Evolutionary conservation across 345 rosid genomes (phyloP).

Genomic region (Salix koriyanagi): DNA sequence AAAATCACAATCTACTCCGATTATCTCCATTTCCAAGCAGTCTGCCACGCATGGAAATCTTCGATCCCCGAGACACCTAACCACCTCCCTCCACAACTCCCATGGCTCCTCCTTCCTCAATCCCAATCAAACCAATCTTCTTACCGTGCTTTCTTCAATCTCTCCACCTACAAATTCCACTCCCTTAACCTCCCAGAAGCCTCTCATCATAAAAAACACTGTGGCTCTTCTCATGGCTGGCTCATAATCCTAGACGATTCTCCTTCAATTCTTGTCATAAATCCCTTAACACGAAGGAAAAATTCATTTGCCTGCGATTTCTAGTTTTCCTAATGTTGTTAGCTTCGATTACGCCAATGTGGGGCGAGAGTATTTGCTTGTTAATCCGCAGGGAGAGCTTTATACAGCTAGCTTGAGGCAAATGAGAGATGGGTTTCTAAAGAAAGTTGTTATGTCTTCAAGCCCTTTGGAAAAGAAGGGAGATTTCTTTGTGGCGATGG

Average conservation of each 20-base stretch:
- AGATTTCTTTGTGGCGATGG: constrained; percentile 35
- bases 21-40: constrained; percentile 42
- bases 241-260: constrained; percentile 45
- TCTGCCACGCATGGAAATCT: constrained; percentile 39
- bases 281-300: constrained; percentile 45
- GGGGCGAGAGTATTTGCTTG: constrained; percentile 46
- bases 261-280: constrained; percentile 38
- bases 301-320: constrained; percentile 39
- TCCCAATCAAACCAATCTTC: constrained; percentile 19
- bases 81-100: constrained; percentile 57
- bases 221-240: constrained; percentile 69
- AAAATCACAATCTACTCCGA: constrained; percentile 36
- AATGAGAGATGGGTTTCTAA: constrained; percentile 52
- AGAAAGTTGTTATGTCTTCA: constrained; percentile 45
- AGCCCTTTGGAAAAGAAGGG: constrained; percentile 28
- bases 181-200: constrained; percentile 37
- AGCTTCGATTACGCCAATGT: constrained; percentile 36
- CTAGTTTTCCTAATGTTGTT: constrained; percentile 46
- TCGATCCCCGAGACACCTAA: constrained; percentile 31
- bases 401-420: constrained; percentile 29
- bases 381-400: constrained; percentile 12
- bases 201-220: constrained; percentile 32
- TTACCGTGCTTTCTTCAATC: constrained; percentile 39
- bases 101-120: constrained; percentile 54
- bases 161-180: constrained; percentile 34